Base-by-base conservation (phyloP, 768 basidiomycete species). In the Kwoniella mangroviensis region DNA sequence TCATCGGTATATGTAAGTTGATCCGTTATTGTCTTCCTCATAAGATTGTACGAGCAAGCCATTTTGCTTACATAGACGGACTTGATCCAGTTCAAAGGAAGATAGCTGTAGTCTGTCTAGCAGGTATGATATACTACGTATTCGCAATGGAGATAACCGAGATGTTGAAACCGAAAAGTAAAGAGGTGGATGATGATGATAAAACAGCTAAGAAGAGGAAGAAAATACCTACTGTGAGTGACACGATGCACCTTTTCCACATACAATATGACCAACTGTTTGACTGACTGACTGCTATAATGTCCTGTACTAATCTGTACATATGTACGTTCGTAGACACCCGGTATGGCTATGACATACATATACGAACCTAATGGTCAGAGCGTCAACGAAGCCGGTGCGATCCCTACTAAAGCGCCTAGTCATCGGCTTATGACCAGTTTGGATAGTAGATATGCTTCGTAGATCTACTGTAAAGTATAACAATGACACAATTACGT, bases 301-400 rank as follows among this genome's bases (percentile, higher is more conserved):
- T 22, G 54, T 55, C 5, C 54, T 55, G 26, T 0, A 12, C 26
- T 49, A 7, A 24, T 67, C 57, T 45, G 22, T 26, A 57, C 21
- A 22, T 51, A 28, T 3, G 28, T 62, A 22, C 45, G 7, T 43
- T 34, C 17, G 19, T 60, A 80, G 79, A 69, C 65, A 13, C 79
- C 79, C 24, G 79, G 79, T 11, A 75, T 80, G 73, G 79, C 73
- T 1, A 75, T 80, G 73, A 80, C 79, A 19, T 80, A 80, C 58
- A 59, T 80, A 10, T 80, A 76, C 59, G 75, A 78, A 43, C 75
- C 77, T 1, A 61, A 59, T 3, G 63, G 45, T 10, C 28, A 61
- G 15, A 66, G 71, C 9, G 70, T 78, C 24, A 65, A 62, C 28
- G 55, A 49, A 49, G 49, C 72, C 15, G 75, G 70, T 15, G 70